Percentiles rank a stretch among this genome's conserved stretches.
Conservation (phyloP, 345 rosid genomes). For the Gossypium mustelinum region DNA sequence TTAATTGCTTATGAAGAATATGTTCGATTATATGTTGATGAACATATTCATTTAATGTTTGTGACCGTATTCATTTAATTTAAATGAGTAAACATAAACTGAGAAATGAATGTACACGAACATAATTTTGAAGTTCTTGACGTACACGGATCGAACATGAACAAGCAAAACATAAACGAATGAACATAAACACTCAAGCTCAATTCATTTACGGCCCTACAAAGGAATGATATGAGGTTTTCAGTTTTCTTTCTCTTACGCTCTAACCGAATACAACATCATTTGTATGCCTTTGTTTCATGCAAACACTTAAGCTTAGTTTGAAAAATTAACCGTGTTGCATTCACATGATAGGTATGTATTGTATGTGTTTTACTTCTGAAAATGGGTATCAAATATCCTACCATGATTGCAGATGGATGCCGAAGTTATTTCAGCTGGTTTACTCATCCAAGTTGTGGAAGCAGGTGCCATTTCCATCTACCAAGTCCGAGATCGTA, state of each 20-base stretch:
- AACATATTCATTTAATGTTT: background rate
- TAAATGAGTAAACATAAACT: background rate
- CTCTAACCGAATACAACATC: background rate
- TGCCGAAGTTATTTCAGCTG: slow-evolving; percentile 94
- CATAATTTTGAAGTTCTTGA: background rate
- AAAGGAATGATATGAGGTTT: background rate
- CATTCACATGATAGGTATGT: background rate
- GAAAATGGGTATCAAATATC: background rate
- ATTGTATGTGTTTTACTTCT: background rate
- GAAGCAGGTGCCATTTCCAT: slow-evolving; percentile 63
- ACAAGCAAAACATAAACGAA: too few species aligned
- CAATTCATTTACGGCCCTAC: background rate
- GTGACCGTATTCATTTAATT: background rate
- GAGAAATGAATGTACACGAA: background rate
- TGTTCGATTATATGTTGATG: background rate
- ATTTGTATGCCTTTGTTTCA: background rate
- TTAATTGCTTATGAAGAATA: too few species aligned
- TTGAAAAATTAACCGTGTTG: background rate
- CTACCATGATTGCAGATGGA: slow-evolving; percentile 58
- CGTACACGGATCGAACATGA: too few species aligned
- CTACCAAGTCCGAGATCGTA: slow-evolving; percentile 54
- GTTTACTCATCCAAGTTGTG: slow-evolving; percentile 58
- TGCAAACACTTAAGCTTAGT: background rate
- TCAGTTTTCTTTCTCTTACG: background rate
- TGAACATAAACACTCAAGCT: background rate